Conservation (phyloP, 176 grass and related monocot genomes). For the Oryza longistaminata region DNA sequence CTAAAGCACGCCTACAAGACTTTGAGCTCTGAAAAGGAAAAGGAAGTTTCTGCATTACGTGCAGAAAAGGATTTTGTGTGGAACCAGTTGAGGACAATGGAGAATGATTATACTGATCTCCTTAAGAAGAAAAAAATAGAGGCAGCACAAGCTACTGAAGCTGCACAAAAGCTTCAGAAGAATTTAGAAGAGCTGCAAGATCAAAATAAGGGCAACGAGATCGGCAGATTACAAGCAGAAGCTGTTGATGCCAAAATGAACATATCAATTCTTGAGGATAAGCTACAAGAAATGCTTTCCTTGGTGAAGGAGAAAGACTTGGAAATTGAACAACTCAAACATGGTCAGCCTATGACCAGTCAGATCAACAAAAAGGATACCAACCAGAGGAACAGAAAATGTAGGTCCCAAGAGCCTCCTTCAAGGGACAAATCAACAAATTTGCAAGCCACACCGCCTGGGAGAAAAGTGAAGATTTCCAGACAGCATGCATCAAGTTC, state of each 20-base stretch:
- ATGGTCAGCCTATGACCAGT: background rate
- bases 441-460: constrained; percentile 5
- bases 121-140: constrained; percentile 44
- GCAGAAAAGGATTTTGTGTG: constrained; percentile 58
- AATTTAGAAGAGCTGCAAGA: constrained; percentile 36
- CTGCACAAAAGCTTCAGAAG: constrained; percentile 39
- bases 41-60: constrained; percentile 42
- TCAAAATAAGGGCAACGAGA: constrained; percentile 46
- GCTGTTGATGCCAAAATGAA: constrained; percentile 36
- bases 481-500: constrained; percentile 3
- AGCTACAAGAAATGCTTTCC: constrained; percentile 35
- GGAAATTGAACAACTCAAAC: constrained; percentile 33
- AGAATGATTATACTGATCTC: constrained; percentile 32
- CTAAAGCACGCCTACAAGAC: constrained; percentile 51
- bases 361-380: constrained; percentile 24
- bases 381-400: constrained; percentile 23
- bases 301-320: constrained; percentile 42
- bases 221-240: constrained; percentile 39
- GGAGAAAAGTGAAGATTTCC: background rate
- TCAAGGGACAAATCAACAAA: constrained; percentile 17
- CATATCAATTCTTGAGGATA: constrained; percentile 31
- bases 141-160: constrained; percentile 50
- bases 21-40: constrained; percentile 50
- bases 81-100: constrained; percentile 69
- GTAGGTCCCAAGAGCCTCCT: constrained; percentile 29